phyloP scores from a whole-genome alignment of 495 filamentous ascomycete genomes.

The Aspergillus panamensis region DNA sequence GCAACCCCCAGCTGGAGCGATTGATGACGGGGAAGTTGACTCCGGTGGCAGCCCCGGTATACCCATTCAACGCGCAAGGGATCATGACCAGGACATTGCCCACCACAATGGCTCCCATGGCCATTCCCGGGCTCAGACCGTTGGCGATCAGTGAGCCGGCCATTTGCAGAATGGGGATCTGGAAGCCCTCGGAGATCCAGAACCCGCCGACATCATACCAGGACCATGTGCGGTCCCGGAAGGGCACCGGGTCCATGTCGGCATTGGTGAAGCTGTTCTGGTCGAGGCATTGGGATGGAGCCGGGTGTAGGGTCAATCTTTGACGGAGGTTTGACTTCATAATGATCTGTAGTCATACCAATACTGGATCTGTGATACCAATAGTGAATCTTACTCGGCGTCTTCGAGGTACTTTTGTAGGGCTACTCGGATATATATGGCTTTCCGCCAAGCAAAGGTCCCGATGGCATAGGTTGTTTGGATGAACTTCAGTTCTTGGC shows the following conservation, averaged over 20 bases:
- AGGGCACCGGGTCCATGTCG: neutral
- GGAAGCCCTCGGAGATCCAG: conserved; percentile 4
- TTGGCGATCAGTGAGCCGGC: neutral
- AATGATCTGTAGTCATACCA: neutral
- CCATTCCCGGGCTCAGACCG: neutral
- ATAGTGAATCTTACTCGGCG: too few relatives aligned
- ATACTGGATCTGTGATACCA: too few relatives aligned
- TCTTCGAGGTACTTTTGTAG: too few relatives aligned
- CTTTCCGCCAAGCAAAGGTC: too few relatives aligned
- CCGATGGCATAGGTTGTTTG: too few relatives aligned
- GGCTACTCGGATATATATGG: too few relatives aligned
- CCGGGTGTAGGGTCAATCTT: neutral
- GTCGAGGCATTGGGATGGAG: neutral
- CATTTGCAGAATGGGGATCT: conserved; percentile 2
- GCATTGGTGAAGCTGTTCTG: conserved; percentile 3
- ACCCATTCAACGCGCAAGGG: neutral
- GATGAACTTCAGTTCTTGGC: too few relatives aligned
- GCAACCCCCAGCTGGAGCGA: neutral
- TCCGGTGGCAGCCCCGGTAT: neutral
- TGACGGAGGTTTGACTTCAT: neutral
- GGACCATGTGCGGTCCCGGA: neutral
- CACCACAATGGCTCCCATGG: neutral
- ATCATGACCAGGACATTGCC: neutral
- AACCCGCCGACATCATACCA: conserved; percentile 2
- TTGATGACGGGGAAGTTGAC: neutral